Conservation (phyloP, 2,329 filamentous ascomycete genomes). For the Fusarium illudens region DNA sequence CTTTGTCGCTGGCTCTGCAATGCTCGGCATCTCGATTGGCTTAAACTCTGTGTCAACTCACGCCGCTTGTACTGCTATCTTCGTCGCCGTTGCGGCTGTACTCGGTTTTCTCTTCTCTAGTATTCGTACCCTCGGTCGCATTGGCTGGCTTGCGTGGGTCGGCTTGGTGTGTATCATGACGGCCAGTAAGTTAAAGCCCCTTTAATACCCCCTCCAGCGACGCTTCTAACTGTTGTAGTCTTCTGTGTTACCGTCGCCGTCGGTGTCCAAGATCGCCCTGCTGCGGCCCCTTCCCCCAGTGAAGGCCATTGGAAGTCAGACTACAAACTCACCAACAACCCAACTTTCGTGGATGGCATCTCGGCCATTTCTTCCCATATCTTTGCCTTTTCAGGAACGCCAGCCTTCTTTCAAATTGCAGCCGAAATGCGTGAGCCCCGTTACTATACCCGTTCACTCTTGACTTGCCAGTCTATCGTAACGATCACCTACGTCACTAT, state of each 20-base stretch:
- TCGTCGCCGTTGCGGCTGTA: constrained; percentile 46
- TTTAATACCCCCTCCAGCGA: background rate
- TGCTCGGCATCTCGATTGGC: constrained; percentile 49
- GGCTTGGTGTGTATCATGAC: constrained; percentile 39
- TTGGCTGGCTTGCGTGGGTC: constrained; percentile 44
- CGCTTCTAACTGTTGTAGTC: background rate
- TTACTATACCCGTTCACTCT: constrained; percentile 37
- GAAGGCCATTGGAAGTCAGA: constrained; percentile 39
- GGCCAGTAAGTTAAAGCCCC: constrained; percentile 29
- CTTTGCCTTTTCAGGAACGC: constrained; percentile 49
- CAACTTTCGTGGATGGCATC: constrained; percentile 43
- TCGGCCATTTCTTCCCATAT: constrained; percentile 44
- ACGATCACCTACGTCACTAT: constrained; percentile 45
- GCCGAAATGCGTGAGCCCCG: constrained; percentile 46
- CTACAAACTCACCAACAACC: constrained; percentile 41
- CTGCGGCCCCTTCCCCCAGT: constrained; percentile 41
- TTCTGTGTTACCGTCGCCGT: constrained; percentile 42
- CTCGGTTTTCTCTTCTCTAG: constrained; percentile 41
- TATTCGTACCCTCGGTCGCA: constrained; percentile 40
- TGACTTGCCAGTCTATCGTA: constrained; percentile 39
- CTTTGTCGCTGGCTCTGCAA: constrained; percentile 47
- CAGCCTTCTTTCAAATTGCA: constrained; percentile 45
- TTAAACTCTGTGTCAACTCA: constrained; percentile 50
- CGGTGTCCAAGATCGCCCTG: constrained; percentile 43
- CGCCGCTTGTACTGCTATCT: constrained; percentile 48